Evolutionary conservation across 1,284 basidiomycete species (phyloP).

Genomic region (Phlebopus sp.): DNA sequence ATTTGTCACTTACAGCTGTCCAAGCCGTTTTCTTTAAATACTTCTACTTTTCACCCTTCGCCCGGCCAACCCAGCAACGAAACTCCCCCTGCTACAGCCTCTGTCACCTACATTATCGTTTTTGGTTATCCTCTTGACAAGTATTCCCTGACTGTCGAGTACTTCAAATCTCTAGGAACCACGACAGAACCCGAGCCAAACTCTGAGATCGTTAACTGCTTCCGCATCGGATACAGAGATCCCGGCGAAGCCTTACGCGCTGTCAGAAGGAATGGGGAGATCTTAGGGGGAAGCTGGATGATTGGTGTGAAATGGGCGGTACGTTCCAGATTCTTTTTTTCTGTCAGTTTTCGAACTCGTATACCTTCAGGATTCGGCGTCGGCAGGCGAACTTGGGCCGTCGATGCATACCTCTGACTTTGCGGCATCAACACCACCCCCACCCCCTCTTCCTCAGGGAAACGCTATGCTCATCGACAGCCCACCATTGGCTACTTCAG

Average conservation of each 20-base stretch:
- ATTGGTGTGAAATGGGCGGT: slow-evolving; percentile 80
- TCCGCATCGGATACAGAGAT: slow-evolving; percentile 67
- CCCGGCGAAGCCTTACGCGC: slow-evolving; percentile 70
- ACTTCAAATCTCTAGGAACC: slow-evolving; percentile 65
- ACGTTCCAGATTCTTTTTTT: slow-evolving; percentile 27
- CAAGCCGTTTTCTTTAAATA: slow-evolving; percentile 26
- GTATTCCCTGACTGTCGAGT: slow-evolving; percentile 64
- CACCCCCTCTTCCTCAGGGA: slow-evolving; percentile 22
- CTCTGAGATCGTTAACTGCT: slow-evolving; percentile 65
- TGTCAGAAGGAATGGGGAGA: slow-evolving; percentile 74
- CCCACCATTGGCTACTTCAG: slow-evolving; percentile 34
- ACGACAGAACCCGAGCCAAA: slow-evolving; percentile 64
- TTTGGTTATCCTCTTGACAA: slow-evolving; percentile 76
- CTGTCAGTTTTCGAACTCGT: slow-evolving; percentile 1
- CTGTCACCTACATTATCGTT: slow-evolving; percentile 58
- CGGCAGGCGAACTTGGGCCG: slow-evolving; percentile 56
- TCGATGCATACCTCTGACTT: slow-evolving; percentile 28
- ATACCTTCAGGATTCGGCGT: slow-evolving; percentile 49
- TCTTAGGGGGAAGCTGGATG: slow-evolving; percentile 74
- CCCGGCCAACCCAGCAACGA: slow-evolving; percentile 32
- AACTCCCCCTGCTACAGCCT: slow-evolving; percentile 26
- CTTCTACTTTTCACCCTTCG: slow-evolving; percentile 21
- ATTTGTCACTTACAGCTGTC: neutral
- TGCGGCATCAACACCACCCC: slow-evolving; percentile 23
- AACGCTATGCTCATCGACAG: slow-evolving; percentile 48